These are phyloP conservation scores for Echinosophora koreensis DNA, from an alignment of 306 rosid genomes.

Conservation along the genomic window DNA sequence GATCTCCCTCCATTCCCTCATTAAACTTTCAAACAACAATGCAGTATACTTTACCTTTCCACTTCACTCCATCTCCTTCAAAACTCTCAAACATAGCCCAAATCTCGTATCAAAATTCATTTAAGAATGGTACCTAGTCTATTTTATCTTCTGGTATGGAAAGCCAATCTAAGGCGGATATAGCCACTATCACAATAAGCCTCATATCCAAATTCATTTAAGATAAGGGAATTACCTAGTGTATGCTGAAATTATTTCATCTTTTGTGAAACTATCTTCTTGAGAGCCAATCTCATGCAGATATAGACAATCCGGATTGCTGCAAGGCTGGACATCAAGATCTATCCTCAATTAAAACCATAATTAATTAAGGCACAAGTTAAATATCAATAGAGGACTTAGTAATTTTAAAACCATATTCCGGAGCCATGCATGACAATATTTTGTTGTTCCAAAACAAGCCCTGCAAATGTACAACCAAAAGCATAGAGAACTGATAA, in stretches of 20 bases:
- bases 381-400: constrained; percentile 1
- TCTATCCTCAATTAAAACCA: constrained; percentile 28
- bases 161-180: constrained; percentile 92
- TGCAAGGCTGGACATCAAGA: constrained; percentile 85
- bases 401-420: constrained; percentile 75
- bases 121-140: constrained; percentile 64
- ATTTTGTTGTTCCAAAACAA: constrained; percentile 98
- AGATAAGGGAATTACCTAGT: constrained; percentile 67
- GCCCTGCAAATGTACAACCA: constrained; percentile 68
- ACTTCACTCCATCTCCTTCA: too few relatives aligned
- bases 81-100: neutral
- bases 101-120: neutral
- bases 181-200: constrained; percentile 29
- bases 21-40: too few relatives aligned
- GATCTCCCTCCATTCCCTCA: too few relatives aligned
- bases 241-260: constrained; percentile 90
- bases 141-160: constrained; percentile 88
- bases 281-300: constrained; percentile 93
- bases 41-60: too few relatives aligned
- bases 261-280: constrained; percentile 96
- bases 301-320: constrained; percentile 95
- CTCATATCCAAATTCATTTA: neutral
- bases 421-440: constrained; percentile 99
- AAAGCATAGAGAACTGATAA: constrained; percentile 18
- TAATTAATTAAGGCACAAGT: constrained; percentile 28